Base-by-base conservation (phyloP, 352 stramenopile species). In the Phytophthora cryptogea region DNA sequence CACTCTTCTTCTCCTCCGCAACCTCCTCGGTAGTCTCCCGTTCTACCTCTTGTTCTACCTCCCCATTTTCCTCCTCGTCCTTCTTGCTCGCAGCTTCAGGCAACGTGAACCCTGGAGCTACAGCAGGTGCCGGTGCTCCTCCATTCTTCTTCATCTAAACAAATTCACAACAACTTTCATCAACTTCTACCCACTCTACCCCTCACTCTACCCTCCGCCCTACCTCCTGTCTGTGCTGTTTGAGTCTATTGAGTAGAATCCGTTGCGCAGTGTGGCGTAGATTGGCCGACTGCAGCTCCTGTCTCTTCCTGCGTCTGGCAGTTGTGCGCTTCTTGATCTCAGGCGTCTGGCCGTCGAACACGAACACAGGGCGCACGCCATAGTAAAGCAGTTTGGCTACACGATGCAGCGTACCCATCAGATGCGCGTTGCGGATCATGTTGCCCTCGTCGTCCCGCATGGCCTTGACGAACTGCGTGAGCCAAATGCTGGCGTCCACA, bases 401-500 rank as follows among this genome's bases (percentile, higher is more conserved):
- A n/a, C 94, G 85, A 48, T 97, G 88, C 44, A 99, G 81, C 59
- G 85, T 96, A 70, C 94, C 91, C 63, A 98, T 83, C 56, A 99
- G 67, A 84, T 99, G 92, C 42, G 95, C 92, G 75, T 97, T 98
- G 60, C 82, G 84, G 56, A 98, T 94, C 69, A 98, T 97, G 35
- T 92, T 87, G 47, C 97, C 94, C 39, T 98, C 94, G 47, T 92
- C 83, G 48, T 99, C 94, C 39, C 96, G 88, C 89, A 98, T 99
- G 35, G 97, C 97, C 74, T 99, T 99, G 64, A 99, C 85, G 66
- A 99, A 99, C 79, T 99, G 97, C 23, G 94, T 99, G 53, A 99
- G 78, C 98, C 98, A 99, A 72, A 99, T 99, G 67, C 90, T 98
- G 9, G 97, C 96, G 74, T 99, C 98, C 39, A 99, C 96, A 1